A percentile compares a stretch with the other conserved stretches of the same genome.
Conservation (phyloP, 2,329 filamentous ascomycete genomes). For the Monosporascus ibericus region DNA sequence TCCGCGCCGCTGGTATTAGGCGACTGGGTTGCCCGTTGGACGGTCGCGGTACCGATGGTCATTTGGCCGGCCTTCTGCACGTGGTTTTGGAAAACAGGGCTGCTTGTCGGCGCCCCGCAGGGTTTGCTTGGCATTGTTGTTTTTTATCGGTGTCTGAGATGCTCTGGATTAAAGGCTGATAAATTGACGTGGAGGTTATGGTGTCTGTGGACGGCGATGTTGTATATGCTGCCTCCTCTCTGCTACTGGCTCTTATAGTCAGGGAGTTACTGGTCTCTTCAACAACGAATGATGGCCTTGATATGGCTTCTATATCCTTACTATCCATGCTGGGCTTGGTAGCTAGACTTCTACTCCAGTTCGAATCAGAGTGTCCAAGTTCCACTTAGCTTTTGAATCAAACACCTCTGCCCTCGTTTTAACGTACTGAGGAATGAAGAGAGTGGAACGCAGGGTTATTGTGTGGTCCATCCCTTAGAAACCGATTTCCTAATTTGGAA, state of each 20-base stretch:
- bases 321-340: too few relatives aligned
- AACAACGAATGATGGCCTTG: too few relatives aligned
- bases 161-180: not conserved
- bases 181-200: not conserved
- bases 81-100: conserved; percentile 10
- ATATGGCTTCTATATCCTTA: too few relatives aligned
- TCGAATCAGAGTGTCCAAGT: too few relatives aligned
- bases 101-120: not conserved
- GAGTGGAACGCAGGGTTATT: too few relatives aligned
- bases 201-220: not conserved
- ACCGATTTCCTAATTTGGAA: too few relatives aligned
- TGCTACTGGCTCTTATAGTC: not conserved
- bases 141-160: not conserved
- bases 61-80: conserved; percentile 17
- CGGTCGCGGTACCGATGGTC: conserved; percentile 15
- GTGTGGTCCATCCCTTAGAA: too few relatives aligned
- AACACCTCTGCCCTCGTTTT: too few relatives aligned
- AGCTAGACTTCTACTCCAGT: too few relatives aligned
- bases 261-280: too few relatives aligned
- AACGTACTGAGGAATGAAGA: too few relatives aligned
- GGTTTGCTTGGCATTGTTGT: not conserved
- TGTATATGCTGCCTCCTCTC: not conserved
- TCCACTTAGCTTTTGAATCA: too few relatives aligned
- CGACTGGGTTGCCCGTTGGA: conserved; percentile 16
- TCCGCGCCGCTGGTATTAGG: conserved; percentile 24